phyloP scores from a whole-genome alignment of 805 yeast species.

The Candida namnaoensis region DNA sequence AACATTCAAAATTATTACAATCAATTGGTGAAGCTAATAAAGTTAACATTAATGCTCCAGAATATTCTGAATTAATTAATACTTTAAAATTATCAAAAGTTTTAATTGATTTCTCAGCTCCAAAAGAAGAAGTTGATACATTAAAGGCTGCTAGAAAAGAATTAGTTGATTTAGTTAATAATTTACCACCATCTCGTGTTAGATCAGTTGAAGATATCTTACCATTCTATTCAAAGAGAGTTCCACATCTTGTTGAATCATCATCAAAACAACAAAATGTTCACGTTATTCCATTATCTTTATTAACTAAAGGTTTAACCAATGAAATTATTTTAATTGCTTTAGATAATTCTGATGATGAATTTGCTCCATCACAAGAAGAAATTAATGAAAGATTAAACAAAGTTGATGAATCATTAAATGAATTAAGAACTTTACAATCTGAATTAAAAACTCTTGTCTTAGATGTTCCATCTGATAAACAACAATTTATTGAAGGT shows the following conservation, averaged over 20 bases:
- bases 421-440: slow-evolving; percentile 50
- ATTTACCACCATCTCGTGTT: slow-evolving; percentile 59
- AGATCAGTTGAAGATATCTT: slow-evolving; percentile 56
- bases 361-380: slow-evolving; percentile 61
- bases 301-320: slow-evolving; percentile 32
- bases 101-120: slow-evolving; percentile 53
- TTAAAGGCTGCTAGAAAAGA: slow-evolving; percentile 60
- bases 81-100: slow-evolving; percentile 33
- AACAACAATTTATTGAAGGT: slow-evolving; percentile 55
- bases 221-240: slow-evolving; percentile 41
- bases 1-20: slow-evolving; percentile 37
- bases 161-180: slow-evolving; percentile 66
- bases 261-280: slow-evolving; percentile 38
- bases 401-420: slow-evolving; percentile 45
- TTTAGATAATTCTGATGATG: slow-evolving; percentile 38
- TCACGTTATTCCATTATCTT: slow-evolving; percentile 50
- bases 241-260: slow-evolving; percentile 31
- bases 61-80: slow-evolving; percentile 31
- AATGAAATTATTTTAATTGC: slow-evolving; percentile 47
- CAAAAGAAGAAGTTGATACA: slow-evolving; percentile 34
- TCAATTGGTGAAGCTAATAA: slow-evolving; percentile 29
- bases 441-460: slow-evolving; percentile 39
- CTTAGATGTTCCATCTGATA: slow-evolving; percentile 40
- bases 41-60: slow-evolving; percentile 40
- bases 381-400: slow-evolving; percentile 50